These are phyloP conservation scores for Rhizopogon parksii DNA, from an alignment of 1,284 basidiomycete species.

Conservation along the genomic window DNA sequence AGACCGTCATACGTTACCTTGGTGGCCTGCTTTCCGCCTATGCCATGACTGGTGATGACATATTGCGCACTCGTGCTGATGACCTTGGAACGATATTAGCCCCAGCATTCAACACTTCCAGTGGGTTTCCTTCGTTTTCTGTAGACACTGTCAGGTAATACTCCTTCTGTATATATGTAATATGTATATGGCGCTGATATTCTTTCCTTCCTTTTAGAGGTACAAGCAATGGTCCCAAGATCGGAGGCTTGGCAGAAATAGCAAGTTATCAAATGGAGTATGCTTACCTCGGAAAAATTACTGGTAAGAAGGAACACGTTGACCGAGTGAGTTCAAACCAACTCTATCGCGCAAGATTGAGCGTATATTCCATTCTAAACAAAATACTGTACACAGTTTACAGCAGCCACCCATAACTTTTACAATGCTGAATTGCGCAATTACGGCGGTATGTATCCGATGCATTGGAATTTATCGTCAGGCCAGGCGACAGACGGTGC, in stretches of 20 bases:
- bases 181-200: background rate
- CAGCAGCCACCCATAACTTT: slow-evolving; percentile 45
- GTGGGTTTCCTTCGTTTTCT: slow-evolving; percentile 42
- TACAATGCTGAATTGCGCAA: slow-evolving; percentile 35
- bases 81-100: slow-evolving; percentile 45
- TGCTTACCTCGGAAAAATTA: slow-evolving; percentile 49
- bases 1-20: slow-evolving; percentile 83
- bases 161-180: background rate
- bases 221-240: slow-evolving; percentile 17
- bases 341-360: background rate
- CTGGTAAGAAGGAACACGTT: slow-evolving; percentile 41
- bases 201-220: slow-evolving; percentile 2
- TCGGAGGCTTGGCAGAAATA: slow-evolving; percentile 47
- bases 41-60: slow-evolving; percentile 51
- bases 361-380: background rate
- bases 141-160: slow-evolving; percentile 44
- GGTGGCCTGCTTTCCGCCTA: slow-evolving; percentile 81
- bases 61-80: slow-evolving; percentile 44
- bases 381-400: slow-evolving; percentile 31
- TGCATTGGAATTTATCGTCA: slow-evolving; percentile 39
- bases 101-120: slow-evolving; percentile 43
- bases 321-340: slow-evolving; percentile 33
- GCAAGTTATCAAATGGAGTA: slow-evolving; percentile 54
- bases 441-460: slow-evolving; percentile 51
- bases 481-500: slow-evolving; percentile 37